Base-by-base conservation (phyloP, 768 basidiomycete genomes). In the Mrakia blollopis region DNA sequence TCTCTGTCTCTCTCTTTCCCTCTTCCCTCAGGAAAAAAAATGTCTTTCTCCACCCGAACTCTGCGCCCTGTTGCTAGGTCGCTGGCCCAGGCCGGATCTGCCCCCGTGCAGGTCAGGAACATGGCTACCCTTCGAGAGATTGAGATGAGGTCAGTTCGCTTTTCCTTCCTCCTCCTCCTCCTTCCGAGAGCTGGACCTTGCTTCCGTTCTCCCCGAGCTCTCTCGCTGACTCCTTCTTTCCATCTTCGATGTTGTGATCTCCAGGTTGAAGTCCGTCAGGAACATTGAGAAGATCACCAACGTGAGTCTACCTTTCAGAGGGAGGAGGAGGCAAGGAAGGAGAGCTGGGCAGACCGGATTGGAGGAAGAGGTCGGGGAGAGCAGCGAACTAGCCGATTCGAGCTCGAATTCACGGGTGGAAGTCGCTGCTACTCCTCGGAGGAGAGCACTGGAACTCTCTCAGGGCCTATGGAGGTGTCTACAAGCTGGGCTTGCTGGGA, bases 201-300 rank as follows among this genome's bases (percentile, higher is more conserved):
- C 35, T 44, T 30, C 50, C 62, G 14, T 39, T 37, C n/a, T 30
- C 54, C 44, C 37, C 13, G 30, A n/a, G n/a, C 71, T 67, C 47
- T 28, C 18, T 60, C 9, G 63, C 70, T 79, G 75, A 63, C 39
- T 47, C 35, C 28, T 63, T n/a, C 30, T 25, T 8, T 10, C 21
- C 25, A 6, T 41, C n/a, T 70, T 37, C 92, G 85, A 93, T 74
- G 30, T 35, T 41, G 37, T 13, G 30, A 7, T 30, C 6, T 41
- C 47, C 76, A 96, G 85, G 77, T 80, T 84, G 80, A 84, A 85
- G 89, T 97, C 94, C 67, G 96, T 98, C 82, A 88, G 88, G 85
- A 97, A 97, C 87, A 96, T 96, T 84, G 93, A 97, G 89, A 98
- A 98, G 92, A 98, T 99, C 87, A 98, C 96, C 78, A 96, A 97